These are phyloP conservation scores for Clitopilus hobsonii DNA, from an alignment of 768 basidiomycete species.

Conservation along the genomic window DNA sequence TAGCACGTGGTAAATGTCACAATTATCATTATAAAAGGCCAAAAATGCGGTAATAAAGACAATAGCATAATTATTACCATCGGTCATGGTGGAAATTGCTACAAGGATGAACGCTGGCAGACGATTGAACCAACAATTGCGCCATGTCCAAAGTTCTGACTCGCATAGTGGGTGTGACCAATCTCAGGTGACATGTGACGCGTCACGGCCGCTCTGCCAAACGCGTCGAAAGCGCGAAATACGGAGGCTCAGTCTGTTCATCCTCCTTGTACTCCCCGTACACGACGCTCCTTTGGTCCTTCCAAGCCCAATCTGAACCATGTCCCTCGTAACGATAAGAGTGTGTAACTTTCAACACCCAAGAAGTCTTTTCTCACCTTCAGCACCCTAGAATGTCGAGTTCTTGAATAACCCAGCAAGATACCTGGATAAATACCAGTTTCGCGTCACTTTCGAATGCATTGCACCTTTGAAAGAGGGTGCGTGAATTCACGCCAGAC, in stretches of 20 bases:
- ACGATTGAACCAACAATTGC: too few species aligned
- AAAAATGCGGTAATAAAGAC: too few species aligned
- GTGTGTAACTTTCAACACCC: slow-evolving; percentile 27
- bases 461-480: slow-evolving; percentile 89
- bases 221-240: not conserved
- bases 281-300: not conserved
- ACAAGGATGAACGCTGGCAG: too few species aligned
- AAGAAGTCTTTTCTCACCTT: not conserved
- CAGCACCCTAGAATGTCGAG: slow-evolving; percentile 61
- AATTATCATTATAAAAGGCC: not conserved
- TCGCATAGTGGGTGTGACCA: not conserved
- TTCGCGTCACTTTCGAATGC: slow-evolving; percentile 96
- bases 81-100: too few species aligned
- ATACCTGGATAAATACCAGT: slow-evolving; percentile 87
- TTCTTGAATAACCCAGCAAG: slow-evolving; percentile 92
- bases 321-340: slow-evolving; percentile 71
- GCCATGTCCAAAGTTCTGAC: too few species aligned
- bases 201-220: not conserved
- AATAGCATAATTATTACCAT: too few species aligned
- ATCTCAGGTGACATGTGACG: not conserved
- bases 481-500: slow-evolving; percentile 21
- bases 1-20: not conserved
- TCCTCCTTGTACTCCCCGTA: not conserved
- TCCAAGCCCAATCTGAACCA: slow-evolving; percentile 14
- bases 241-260: not conserved